Evolutionary conservation across 2,329 filamentous ascomycete genomes (phyloP).

Genomic region (Blastomyces gilchristii): DNA sequence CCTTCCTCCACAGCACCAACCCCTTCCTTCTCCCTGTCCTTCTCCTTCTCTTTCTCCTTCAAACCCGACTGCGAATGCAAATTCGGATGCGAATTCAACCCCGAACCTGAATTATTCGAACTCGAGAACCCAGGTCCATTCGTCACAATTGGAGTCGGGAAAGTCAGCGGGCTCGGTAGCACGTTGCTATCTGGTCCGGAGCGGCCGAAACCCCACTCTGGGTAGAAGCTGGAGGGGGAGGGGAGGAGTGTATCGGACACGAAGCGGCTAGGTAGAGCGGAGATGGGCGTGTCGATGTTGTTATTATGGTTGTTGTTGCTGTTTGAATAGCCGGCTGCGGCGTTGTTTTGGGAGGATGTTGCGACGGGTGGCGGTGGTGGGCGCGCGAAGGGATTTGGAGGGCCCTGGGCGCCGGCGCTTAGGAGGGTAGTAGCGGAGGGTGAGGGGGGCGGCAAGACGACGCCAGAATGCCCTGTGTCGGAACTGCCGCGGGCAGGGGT

Average conservation of each 20-base stretch:
- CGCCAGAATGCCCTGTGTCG: constrained; percentile 52
- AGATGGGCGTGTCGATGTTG: constrained; percentile 68
- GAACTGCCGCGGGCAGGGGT: constrained; percentile 46
- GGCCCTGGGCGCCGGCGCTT: constrained; percentile 82
- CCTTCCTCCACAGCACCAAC: constrained; percentile 16
- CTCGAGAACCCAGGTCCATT: constrained; percentile 31
- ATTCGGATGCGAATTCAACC: too few relatives aligned
- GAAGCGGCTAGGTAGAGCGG: constrained; percentile 82
- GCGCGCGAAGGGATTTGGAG: constrained; percentile 89
- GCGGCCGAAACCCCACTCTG: constrained; percentile 69
- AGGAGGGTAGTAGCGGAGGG: constrained; percentile 76
- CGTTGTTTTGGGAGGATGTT: constrained; percentile 29
- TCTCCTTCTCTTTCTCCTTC: constrained; percentile 24
- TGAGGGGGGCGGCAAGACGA: constrained; percentile 85
- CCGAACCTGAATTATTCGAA: background rate
- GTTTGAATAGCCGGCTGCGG: constrained; percentile 23
- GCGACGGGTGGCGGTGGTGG: constrained; percentile 56
- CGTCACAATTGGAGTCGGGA: constrained; percentile 61
- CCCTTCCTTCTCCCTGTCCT: constrained; percentile 23
- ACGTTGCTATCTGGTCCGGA: constrained; percentile 65
- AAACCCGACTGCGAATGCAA: background rate
- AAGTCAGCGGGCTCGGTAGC: constrained; percentile 82
- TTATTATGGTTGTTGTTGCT: constrained; percentile 20
- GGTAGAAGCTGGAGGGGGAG: constrained; percentile 84
- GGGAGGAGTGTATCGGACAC: constrained; percentile 79